Base-by-base conservation (phyloP, 2,329 filamentous ascomycete species). In the Penicillium sp. region DNA sequence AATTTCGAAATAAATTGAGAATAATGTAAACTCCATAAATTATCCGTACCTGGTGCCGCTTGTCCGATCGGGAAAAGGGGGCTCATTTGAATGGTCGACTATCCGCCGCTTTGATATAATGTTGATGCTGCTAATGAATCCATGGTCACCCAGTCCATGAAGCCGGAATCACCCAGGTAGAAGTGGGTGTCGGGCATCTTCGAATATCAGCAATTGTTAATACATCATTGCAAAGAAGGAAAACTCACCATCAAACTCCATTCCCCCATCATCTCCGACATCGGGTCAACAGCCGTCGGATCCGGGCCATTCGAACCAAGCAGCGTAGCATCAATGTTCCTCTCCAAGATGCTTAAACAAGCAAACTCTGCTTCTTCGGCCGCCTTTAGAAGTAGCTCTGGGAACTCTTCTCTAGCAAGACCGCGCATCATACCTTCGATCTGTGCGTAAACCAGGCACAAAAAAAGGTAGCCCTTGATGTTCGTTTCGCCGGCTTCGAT, bases 401-500 rank as follows among this genome's bases (percentile, higher is more conserved):
- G 43, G 1, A 78, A 27, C 6, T 77, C 71, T 0, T 74, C 63
- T 5, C 68, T 68, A 0, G 52, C 52, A 0, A 73, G 9, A 0
- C 78, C 75, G 3, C 59, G 62, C 51, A 71, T 63, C 1, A 80
- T 62, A 0, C 68, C 75, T 3, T 78, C 68, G 0, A 83, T 67
- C 36, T 82, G 73, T 0, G 73, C 70, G 4, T 58, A 58, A 1
- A 80, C 58, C 10, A 77, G 58, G 7, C 61, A 62, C 1, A 68
- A 54, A 10, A 83, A 70, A 15, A 84, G 42, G 33, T 78, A 77
- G 0, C 78, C 78, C 55, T 84, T 84, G 17, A 79, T 66, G 48
- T 84, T 84, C 0, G 80, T 83, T 63, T 84, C 80, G 1, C 80
- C 82, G 0, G 70, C 71, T 39, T 72, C 57, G n/a, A 84, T 68